Evolutionary conservation across 495 filamentous ascomycete genomes (phyloP), one percentile per base, ranked within the genome.

Genomic region (Venustampulla echinocandica): DNA sequence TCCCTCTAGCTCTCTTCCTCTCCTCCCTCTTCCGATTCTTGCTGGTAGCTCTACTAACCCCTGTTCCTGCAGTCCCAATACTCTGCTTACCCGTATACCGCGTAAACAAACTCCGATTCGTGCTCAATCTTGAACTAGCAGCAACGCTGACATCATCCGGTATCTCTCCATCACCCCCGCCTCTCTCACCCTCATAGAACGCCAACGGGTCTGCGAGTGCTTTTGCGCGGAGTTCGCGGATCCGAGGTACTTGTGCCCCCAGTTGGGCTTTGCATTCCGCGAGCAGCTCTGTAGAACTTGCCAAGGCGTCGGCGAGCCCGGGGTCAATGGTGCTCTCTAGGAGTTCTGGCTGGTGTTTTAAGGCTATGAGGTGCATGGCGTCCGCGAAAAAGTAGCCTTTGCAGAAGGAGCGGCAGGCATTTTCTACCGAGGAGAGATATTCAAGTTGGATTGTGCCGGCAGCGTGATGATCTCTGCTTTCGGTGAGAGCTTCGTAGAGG

Each of bases 141-240:
- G 92, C 90, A 11, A 98, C 70, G 4, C 85, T 92, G 41, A 98
- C 71, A 61, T 98, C 88, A 56, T 98, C 92, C 0, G 90, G 90
- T 4, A 94, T 73, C 54, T 92, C 85, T 27, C 60, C 69, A 45
- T 53, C 72, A 30, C 7, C n/a, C n/a, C 56, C 59, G 2, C 70
- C 65, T 14, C 76, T 66, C 51, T 86, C 78, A 45, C 89, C 80
- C 39, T 84, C 82, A 61, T 79, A 86, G 64, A 84, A 86, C 10
- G 75, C 80, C 1, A 87, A 71, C 2, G 92, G 92, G 57, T 97
- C 88, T 30, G 84, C 78, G 19, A 71, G 68, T 33, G 92, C 90
- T 54, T 87, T 90, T 30, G 65, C 64, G 6, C 90, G 78, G 17
- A 98, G 74, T 55, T 96, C 92, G 13, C 67, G 65, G 42, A 98